Conservation (phyloP, 495 filamentous ascomycete genomes). For the Penicillium goetzii region DNA sequence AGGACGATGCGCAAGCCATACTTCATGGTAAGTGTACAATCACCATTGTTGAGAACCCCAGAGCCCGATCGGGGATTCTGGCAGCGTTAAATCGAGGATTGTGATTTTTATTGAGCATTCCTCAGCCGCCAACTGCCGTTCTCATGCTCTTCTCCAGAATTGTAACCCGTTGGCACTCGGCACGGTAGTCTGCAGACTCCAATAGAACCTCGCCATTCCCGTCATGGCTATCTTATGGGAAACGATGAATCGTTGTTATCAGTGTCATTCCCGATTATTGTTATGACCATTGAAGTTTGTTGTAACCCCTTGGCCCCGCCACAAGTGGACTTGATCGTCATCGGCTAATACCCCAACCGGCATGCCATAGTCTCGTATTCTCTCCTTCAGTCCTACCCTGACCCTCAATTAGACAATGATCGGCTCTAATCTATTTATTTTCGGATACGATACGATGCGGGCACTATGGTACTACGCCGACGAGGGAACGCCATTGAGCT, state of each 20-base stretch:
- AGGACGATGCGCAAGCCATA: too few species aligned
- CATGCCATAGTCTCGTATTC: constrained; percentile 13
- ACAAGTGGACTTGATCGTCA: constrained; percentile 19
- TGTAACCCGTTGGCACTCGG: too few species aligned
- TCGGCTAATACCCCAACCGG: constrained; percentile 5
- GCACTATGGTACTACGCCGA: not conserved
- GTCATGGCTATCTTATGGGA: not conserved
- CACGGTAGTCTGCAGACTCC: too few species aligned
- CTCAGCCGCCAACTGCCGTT: too few species aligned
- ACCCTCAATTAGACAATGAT: constrained; percentile 7
- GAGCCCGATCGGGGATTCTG: too few species aligned
- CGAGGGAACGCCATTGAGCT: not conserved
- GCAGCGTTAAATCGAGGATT: too few species aligned
- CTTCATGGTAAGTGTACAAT: too few species aligned
- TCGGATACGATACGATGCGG: constrained; percentile 40
- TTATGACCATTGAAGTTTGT: not conserved
- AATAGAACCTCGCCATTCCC: too few species aligned
- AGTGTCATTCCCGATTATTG: not conserved
- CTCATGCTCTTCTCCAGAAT: too few species aligned
- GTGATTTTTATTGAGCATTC: too few species aligned
- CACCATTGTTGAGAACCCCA: too few species aligned
- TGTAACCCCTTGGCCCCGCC: constrained; percentile 3
- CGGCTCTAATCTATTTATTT: constrained; percentile 26
- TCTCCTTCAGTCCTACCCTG: constrained; percentile 4
- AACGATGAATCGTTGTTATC: not conserved